Evolutionary conservation across 2,329 filamentous ascomycete species (phyloP), one percentile per base, ranked within the genome.

Genomic region (Stagonosporopsis cucurbitacearum): DNA sequence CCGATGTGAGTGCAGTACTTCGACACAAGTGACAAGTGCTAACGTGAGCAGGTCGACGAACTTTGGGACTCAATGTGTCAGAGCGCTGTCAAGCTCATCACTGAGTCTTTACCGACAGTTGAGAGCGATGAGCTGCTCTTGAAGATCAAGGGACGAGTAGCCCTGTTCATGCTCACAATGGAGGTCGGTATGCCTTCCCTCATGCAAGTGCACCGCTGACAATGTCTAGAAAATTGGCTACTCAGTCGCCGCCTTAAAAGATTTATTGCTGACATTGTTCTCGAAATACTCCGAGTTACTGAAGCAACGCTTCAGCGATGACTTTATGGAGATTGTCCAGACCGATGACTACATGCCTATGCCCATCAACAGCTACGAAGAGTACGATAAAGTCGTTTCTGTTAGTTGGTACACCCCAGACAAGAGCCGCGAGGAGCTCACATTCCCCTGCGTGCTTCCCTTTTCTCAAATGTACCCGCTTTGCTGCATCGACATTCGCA

Each of bases 291-390:
- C 93, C 0, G 90, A 96, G 63, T 81, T 98, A 9, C 83, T 99
- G 52, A 97, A 96, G 77, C 87, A 86, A 58, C 86, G 92, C 41
- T 99, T 98, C 70, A 96, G 92, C 72, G 91, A 96, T 64, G 94
- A 98, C 75, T 99, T 99, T 72, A 89, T 96, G 73, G 94, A 98
- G 79, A 88, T 89, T 64, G 86, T 89, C 22, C 82, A 91, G n/a
- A 97, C 92, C 0, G 95, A 99, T 73, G 95, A 99, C 76, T 99
- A 99, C 77, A 99, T 99, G 94, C 96, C 95, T 2, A 98, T 99
- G 95, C 91, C 92, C 1, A 96, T 98, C 73, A 91, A 92, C 68
- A 92, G 89, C 19, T 78, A 84, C 15, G 93, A 96, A 67, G 93
- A 98, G 70, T 98, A 96, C 71, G 91, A 96, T 68, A 96, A 97